Evolutionary conservation across 768 basidiomycete genomes (phyloP).

Genomic region (Russula lepida): DNA sequence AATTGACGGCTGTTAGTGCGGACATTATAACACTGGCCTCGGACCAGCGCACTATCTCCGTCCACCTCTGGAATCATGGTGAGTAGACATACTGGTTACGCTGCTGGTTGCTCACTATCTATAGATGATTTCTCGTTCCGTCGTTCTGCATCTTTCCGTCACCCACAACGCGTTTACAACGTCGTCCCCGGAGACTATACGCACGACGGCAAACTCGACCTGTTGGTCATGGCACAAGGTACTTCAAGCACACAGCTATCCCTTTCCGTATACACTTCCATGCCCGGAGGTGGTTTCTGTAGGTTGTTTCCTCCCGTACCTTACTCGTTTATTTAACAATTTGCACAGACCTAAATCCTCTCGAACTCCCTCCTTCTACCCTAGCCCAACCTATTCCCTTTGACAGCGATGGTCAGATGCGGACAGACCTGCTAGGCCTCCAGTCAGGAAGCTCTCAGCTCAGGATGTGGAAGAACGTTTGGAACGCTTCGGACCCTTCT

Average conservation of each 20-base stretch:
- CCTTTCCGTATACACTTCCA: constrained; percentile 63
- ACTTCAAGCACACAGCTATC: constrained; percentile 43
- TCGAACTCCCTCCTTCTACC: constrained; percentile 55
- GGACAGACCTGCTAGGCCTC: constrained; percentile 75
- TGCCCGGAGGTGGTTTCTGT: constrained; percentile 60
- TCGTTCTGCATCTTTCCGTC: constrained; percentile 43
- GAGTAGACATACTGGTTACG: neutral
- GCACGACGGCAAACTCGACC: constrained; percentile 82
- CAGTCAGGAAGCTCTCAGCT: constrained; percentile 36
- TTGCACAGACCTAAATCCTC: constrained; percentile 27
- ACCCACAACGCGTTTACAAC: constrained; percentile 56
- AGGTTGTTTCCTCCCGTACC: constrained; percentile 20
- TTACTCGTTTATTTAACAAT: neutral
- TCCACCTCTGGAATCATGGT: constrained; percentile 83
- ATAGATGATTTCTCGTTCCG: constrained; percentile 53
- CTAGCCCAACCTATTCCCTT: constrained; percentile 76
- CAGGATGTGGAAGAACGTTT: constrained; percentile 74
- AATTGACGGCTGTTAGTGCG: constrained; percentile 38
- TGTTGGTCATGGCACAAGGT: constrained; percentile 77
- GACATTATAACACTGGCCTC: constrained; percentile 69
- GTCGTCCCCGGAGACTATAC: constrained; percentile 92
- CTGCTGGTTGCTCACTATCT: neutral
- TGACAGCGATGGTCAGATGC: constrained; percentile 83
- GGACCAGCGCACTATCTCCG: constrained; percentile 69
- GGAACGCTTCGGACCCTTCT: constrained; percentile 50